Percentiles rank a stretch among this genome's conserved stretches.
Evolutionary conservation across 768 basidiomycete genomes (phyloP).

Genomic region (Collybia nuda): DNA sequence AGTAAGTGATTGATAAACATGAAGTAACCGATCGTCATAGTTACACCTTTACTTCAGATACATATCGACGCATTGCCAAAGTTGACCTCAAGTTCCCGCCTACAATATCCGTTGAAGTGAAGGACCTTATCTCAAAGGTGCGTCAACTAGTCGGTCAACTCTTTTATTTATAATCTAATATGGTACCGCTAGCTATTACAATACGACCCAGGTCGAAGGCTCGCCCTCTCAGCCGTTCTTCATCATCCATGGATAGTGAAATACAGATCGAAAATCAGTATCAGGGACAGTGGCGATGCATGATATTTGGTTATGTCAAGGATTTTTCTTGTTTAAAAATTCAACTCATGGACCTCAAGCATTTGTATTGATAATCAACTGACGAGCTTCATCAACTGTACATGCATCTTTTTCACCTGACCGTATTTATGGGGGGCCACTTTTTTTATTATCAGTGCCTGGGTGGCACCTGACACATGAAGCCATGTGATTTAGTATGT

Average conservation of each 20-base stretch:
- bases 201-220: conserved; percentile 74
- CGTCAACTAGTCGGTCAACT: conserved; percentile 14
- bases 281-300: conserved; percentile 19
- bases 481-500: too few species aligned
- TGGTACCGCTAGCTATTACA: conserved; percentile 66
- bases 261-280: conserved; percentile 50
- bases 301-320: neutral
- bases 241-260: conserved; percentile 87
- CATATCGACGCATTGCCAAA: conserved; percentile 84
- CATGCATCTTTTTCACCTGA: too few species aligned
- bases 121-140: conserved; percentile 64
- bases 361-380: too few species aligned
- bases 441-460: too few species aligned
- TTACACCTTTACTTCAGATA: conserved; percentile 47
- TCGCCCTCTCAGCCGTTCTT: conserved; percentile 73
- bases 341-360: too few species aligned
- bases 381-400: too few species aligned
- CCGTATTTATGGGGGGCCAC: too few species aligned
- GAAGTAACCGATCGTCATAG: too few species aligned
- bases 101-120: conserved; percentile 60
- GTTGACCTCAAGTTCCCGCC: conserved; percentile 78
- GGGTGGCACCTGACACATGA: too few species aligned
- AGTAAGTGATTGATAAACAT: conserved; percentile 43
- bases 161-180: conserved; percentile 7
- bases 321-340: neutral